Conservation (phyloP, 2,329 filamentous ascomycete genomes). For the Venturia asperata region DNA sequence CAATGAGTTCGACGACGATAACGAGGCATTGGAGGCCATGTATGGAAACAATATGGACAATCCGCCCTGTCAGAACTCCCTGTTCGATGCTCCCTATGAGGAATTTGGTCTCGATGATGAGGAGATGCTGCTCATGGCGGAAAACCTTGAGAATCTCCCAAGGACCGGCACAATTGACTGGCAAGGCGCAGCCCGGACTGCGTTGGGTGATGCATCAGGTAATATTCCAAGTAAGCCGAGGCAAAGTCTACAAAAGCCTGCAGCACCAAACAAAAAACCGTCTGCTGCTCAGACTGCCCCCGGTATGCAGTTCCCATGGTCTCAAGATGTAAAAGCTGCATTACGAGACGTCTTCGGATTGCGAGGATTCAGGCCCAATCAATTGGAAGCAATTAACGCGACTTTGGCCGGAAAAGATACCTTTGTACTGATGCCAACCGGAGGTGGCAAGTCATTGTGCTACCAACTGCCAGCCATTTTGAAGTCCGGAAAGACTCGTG, state of each 20-base stretch:
- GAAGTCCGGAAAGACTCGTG: slow-evolving; percentile 68
- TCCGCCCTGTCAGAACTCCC: slow-evolving; percentile 21
- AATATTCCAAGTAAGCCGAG: slow-evolving; percentile 4
- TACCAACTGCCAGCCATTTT: slow-evolving; percentile 91
- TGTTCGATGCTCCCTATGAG: slow-evolving; percentile 20
- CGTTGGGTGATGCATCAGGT: slow-evolving; percentile 8
- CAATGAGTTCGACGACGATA: slow-evolving; percentile 27
- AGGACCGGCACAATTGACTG: not conserved
- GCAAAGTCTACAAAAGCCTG: not conserved
- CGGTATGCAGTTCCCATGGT: slow-evolving; percentile 68
- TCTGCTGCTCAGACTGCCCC: not conserved
- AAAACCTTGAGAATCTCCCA: slow-evolving; percentile 16
- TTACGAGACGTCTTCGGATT: slow-evolving; percentile 79
- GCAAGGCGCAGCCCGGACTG: slow-evolving; percentile 3
- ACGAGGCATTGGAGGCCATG: slow-evolving; percentile 26
- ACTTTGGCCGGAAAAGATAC: slow-evolving; percentile 81
- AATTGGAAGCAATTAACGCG: slow-evolving; percentile 92
- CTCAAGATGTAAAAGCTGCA: slow-evolving; percentile 71
- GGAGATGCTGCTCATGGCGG: slow-evolving; percentile 12
- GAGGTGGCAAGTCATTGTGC: slow-evolving; percentile 92
- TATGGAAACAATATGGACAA: slow-evolving; percentile 26
- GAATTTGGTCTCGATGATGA: slow-evolving; percentile 28
- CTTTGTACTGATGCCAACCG: slow-evolving; percentile 96
- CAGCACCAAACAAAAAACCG: slow-evolving; percentile 3
- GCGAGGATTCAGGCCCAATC: slow-evolving; percentile 79